Evolutionary conservation across 2,329 filamentous ascomycete genomes (phyloP), one percentile per base, ranked within the genome.

Genomic region (Cladosporium sp.): DNA sequence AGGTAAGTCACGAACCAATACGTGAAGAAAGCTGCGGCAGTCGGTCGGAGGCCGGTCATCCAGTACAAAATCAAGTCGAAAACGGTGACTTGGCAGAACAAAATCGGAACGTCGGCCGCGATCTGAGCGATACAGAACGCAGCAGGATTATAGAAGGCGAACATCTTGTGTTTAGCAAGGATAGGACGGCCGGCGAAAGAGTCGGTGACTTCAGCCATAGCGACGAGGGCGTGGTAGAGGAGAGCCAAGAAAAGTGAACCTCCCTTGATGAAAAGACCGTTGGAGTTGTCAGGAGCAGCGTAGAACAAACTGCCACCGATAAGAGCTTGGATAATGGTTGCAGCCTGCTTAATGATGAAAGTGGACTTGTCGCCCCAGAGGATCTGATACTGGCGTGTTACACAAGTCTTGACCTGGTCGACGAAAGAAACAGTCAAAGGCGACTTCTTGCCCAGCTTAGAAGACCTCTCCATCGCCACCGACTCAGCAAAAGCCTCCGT

Each of bases 241-340:
- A 88, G 74, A 1, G 84, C 75, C 50, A 88, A 80, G 75, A 89
- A 89, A 3, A 86, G 71, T 0, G 84, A 79, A 56, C 85, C 86
- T 0, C 80, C 78, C 62, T 87, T 86, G 61, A 82, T 66, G 66
- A 88, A 89, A 0, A 89, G 71, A 9, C 86, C 86, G 1, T 71
- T 75, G 0, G 84, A 82, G 48, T 79, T 82, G n/a, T 73, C 58
- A 0, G 84, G 79, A 0, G 84, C 80, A 56, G 84, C 77, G 70
- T 88, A 89, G 70, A 89, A 89, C 3, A 88, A 75, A 0, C 83
- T 87, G 4, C 85, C 85, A 1, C 80, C 76, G 56, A 89, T 81
- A 10, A 89, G 69, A 0, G 85, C 84, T 63, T 86, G 83, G 0
- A 78, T 65, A 3, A 87, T 66, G 1, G 82, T 85, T 0, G 80